Base-by-base conservation (phyloP, 2,329 filamentous ascomycete species). In the Penicillium polonicum region DNA sequence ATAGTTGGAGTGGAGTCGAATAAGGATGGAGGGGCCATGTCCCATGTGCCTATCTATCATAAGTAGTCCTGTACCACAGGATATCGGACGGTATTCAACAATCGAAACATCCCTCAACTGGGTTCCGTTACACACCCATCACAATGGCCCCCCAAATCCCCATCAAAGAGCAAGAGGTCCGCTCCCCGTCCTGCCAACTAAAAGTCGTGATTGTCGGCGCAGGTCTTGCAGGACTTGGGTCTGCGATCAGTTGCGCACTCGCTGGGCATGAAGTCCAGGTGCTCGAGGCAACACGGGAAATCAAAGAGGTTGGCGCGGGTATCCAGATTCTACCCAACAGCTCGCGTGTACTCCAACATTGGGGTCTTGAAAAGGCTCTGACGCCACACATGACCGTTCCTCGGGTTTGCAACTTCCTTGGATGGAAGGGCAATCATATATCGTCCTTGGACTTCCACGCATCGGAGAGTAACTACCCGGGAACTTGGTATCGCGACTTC, bases 381-480 rank as follows among this genome's bases (percentile, higher is more conserved):
- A 68, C 69, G 4, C 69, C 66, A 21, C 69, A 71, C 62, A 78
- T 74, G 56, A 82, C 78, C 7, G 70, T 62, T 70, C 82, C 70
- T 4, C 70, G 67, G 55, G 73, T 68, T 54, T 78, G 71, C 61
- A 83, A 83, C 55, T 82, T 83, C 68, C 67, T 80, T 31, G 77
- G 79, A 1, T 84, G 82, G 82, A 82, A 81, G 54, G 82, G 82
- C 4, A 76, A 82, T 27, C 61, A 68, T 19, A 72, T 85, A 8
- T 79, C 78, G 0, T 67, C 71, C 1, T 78, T 83, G 72, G 74
- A 83, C 60, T 83, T 82, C 49, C 65, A 77, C 15, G 75, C 73
- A 2, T 78, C 76, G 15, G 67, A 70, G 17, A 59, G 60, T 15
- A 3, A 75, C 72, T 29, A 80, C 75, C 66, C 68, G 0, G 69